Percentiles rank a stretch among this genome's conserved stretches.
These are phyloP conservation scores for Dactylella cylindrospora DNA, from an alignment of 2,329 filamentous ascomycete genomes.

Conservation along the genomic window DNA sequence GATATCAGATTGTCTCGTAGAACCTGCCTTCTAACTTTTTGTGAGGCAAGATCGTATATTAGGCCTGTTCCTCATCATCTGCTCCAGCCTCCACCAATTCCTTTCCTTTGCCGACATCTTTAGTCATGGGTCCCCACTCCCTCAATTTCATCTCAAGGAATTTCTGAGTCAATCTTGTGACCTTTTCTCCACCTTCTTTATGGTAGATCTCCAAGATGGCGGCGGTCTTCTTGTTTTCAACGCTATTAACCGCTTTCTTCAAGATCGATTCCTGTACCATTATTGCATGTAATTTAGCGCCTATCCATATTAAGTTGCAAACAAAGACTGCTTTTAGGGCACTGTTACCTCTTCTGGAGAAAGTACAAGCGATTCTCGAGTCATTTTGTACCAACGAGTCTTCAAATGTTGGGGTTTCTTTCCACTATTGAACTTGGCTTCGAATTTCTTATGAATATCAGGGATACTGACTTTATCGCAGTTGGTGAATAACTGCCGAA, in stretches of 20 bases:
- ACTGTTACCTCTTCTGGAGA: conserved; percentile 6
- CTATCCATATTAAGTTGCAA: too few relatives aligned
- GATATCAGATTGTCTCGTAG: too few relatives aligned
- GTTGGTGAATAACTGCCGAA: conserved; percentile 1
- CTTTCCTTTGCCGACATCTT: too few relatives aligned
- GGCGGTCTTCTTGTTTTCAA: not conserved
- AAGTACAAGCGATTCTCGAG: conserved; percentile 1
- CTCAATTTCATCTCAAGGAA: conserved; percentile 18
- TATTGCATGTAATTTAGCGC: not conserved
- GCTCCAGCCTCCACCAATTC: too few relatives aligned
- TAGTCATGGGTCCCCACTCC: too few relatives aligned
- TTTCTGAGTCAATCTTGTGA: conserved; percentile 18
- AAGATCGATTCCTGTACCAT: not conserved
- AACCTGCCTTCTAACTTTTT: too few relatives aligned
- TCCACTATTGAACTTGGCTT: conserved; percentile 6
- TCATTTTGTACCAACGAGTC: conserved; percentile 6
- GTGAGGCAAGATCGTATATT: too few relatives aligned
- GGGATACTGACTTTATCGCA: not conserved
- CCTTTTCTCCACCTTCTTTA: conserved; percentile 7
- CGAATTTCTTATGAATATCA: conserved; percentile 4
- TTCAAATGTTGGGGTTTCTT: not conserved
- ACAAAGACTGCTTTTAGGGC: too few relatives aligned
- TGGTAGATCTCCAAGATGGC: not conserved
- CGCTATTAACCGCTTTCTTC: not conserved
- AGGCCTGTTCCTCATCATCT: too few relatives aligned